These are phyloP conservation scores for Colletotrichum orchidophilum DNA, from an alignment of 2,329 filamentous ascomycete species.

Conservation along the genomic window DNA sequence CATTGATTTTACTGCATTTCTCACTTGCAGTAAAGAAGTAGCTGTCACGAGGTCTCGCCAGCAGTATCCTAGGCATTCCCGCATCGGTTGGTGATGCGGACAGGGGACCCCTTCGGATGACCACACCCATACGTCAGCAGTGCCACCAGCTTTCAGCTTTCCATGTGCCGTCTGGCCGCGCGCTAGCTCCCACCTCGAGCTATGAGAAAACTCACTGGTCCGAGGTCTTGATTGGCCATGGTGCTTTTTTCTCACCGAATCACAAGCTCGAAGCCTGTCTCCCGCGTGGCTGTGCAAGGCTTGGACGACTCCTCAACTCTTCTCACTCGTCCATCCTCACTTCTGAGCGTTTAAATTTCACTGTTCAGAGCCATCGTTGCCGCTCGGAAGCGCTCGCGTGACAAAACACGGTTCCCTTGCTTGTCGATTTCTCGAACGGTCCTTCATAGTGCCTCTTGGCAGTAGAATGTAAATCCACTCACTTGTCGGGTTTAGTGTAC, in stretches of 20 bases:
- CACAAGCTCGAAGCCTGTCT: conserved; percentile 1
- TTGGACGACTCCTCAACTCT: not conserved
- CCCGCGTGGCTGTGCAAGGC: conserved; percentile 30
- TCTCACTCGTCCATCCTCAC: not conserved
- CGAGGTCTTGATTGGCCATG: conserved; percentile 14
- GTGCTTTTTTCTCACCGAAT: not conserved
- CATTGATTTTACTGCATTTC: not conserved
- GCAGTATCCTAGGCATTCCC: not conserved
- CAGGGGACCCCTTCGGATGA: conserved; percentile 1
- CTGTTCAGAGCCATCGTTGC: not conserved
- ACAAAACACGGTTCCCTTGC: conserved; percentile 2
- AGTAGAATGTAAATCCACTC: not conserved
- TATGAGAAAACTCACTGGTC: not conserved
- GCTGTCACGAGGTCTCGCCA: not conserved
- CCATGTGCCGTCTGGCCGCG: conserved; percentile 9
- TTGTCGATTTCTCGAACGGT: not conserved
- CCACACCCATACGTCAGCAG: conserved; percentile 7
- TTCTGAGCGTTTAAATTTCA: not conserved
- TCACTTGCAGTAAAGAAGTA: not conserved
- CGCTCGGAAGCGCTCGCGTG: conserved; percentile 23
- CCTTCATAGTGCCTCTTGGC: conserved; percentile 5
- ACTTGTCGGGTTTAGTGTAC: not conserved
- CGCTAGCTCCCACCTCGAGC: not conserved
- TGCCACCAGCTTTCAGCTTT: conserved; percentile 1
- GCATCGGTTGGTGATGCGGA: not conserved